Base-by-base conservation (phyloP, 257 asterid species). In the Gentiana straminea region DNA sequence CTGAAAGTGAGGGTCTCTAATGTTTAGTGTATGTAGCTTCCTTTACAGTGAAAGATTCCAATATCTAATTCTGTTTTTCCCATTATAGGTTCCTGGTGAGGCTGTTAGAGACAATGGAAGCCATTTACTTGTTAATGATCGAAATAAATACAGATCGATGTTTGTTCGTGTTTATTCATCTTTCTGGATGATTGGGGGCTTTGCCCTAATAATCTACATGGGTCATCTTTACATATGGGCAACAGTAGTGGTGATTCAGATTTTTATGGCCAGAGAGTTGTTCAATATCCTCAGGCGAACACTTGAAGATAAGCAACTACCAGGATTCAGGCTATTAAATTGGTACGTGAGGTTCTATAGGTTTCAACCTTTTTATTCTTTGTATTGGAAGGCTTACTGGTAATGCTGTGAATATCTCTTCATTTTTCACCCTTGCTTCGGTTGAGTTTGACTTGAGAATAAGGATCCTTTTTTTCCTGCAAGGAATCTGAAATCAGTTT, bases 211-310 rank as follows among this genome's bases (percentile, higher is more conserved):
- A 37, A 58, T 79, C 46, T 84, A 81, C 71, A 35, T 84, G 67
- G 90, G 94, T 33, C 94, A 84, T 75, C 80, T 84, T 13, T 81
- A 79, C 64, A 79, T 84, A 34, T 81, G 85, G 33, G 85, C 83
- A 8, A 79, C 66, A 73, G 85, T 84, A 7, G 68, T 84, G 7
- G 73, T 77, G 56, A 74, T 84, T 49, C 94, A 84, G 72, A 79
- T 84, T 59, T 49, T 81, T 62, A 81, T 84, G 90, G 82, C 77
- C 5, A 58, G 78, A 0, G 94, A 84, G 77, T 71, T 79, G 4
- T 84, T 84, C 63, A 81, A 66, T 58, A 64, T 81, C 35, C 87
- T 79, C 48, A 69, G 83, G 72, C 59, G 79, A 66, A 82, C 73
- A 54, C 84, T 75, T 38, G 84, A 84, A 70, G 81, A 75, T 61